phyloP scores from a whole-genome alignment of 371 early-diverging fungal species.

The Mortierella sp. region DNA sequence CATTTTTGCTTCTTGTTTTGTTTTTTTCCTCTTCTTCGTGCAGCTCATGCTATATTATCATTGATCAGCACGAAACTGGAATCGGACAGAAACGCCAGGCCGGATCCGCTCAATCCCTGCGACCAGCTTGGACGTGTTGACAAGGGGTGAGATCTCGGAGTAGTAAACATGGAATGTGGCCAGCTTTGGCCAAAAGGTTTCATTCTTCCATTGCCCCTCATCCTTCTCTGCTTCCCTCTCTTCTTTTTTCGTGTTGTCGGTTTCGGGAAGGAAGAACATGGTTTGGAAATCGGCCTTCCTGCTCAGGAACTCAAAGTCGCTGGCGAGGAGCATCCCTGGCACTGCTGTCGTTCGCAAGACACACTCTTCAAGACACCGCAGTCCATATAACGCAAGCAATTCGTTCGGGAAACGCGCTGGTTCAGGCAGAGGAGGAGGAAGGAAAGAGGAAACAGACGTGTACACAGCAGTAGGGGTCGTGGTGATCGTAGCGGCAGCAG shows the following conservation, averaged over 20 bases:
- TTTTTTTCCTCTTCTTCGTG: no score
- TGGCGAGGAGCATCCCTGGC: constrained; percentile 14
- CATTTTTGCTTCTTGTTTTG: background rate
- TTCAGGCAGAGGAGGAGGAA: background rate
- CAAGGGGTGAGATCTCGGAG: background rate
- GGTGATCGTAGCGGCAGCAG: background rate
- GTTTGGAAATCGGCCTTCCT: background rate
- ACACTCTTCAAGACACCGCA: constrained; percentile 15
- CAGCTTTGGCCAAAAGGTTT: constrained; percentile 16
- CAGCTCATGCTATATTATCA: no score
- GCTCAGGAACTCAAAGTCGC: constrained; percentile 32
- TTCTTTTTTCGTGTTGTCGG: background rate
- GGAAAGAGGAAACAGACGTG: background rate
- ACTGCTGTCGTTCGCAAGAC: background rate
- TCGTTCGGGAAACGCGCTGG: constrained; percentile 10
- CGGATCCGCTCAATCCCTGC: background rate
- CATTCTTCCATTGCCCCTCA: background rate
- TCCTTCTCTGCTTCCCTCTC: background rate
- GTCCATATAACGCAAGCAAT: background rate
- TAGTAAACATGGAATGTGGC: constrained; percentile 7
- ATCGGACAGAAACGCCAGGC: constrained; percentile 4
- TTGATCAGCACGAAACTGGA: background rate
- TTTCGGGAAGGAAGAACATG: background rate
- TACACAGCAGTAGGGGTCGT: no score
- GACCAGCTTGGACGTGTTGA: background rate